These are phyloP conservation scores for Populus hybrid DNA, from an alignment of 441 rosid species.

Conservation along the genomic window DNA sequence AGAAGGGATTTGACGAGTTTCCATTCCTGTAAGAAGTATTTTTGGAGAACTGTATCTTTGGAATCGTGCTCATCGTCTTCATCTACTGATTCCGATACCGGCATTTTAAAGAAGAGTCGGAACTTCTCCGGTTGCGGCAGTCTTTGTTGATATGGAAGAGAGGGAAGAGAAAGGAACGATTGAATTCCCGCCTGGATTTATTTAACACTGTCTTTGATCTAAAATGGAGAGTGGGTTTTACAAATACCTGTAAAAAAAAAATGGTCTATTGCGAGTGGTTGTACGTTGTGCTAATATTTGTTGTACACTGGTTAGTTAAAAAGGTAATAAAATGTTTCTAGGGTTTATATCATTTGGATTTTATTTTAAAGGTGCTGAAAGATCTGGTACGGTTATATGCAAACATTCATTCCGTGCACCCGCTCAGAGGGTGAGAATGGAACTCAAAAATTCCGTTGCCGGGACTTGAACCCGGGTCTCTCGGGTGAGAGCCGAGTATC, in stretches of 20 bases:
- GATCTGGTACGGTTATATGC: not conserved
- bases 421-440: not conserved
- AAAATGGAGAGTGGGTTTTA: not conserved
- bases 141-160: not conserved
- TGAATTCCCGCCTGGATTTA: not conserved
- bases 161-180: not conserved
- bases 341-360: not conserved
- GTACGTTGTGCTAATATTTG: not conserved
- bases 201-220: not conserved
- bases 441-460: constrained; percentile 49
- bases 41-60: constrained; percentile 66
- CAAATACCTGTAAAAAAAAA: not conserved
- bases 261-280: not conserved
- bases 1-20: constrained; percentile 72
- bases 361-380: not conserved
- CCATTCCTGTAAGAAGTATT: constrained; percentile 88
- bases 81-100: constrained; percentile 24
- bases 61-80: constrained; percentile 79
- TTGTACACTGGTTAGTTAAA: not conserved
- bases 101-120: constrained; percentile 21
- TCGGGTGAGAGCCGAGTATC: constrained; percentile 99
- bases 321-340: not conserved
- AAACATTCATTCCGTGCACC: not conserved
- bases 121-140: constrained; percentile 36
- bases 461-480: constrained; percentile 86